phyloP scores from a whole-genome alignment of 805 yeast species.

The Blastobotrys muscicola region DNA sequence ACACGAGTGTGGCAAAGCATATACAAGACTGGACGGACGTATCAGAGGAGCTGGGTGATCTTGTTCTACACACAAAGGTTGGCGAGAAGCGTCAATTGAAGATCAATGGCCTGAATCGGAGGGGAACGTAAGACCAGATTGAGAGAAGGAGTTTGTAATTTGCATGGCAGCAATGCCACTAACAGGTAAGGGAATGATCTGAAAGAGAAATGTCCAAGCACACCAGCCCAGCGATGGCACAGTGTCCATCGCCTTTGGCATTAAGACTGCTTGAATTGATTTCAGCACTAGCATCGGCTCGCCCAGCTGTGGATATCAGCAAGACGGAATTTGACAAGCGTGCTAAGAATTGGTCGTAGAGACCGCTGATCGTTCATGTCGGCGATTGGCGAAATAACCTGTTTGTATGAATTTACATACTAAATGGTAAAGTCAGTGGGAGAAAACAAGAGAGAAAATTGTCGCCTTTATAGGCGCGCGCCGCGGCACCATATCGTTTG shows the following conservation, averaged over 20 bases:
- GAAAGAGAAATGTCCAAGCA: conserved; percentile 1
- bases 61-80: background rate
- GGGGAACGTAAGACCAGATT: too few relatives aligned
- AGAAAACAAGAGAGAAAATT: background rate
- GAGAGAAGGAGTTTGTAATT: too few relatives aligned
- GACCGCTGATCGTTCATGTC: too few relatives aligned
- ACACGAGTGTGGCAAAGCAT: background rate
- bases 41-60: background rate
- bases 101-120: background rate
- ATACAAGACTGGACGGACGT: conserved; percentile 1
- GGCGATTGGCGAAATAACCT: too few relatives aligned
- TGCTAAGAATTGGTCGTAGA: conserved; percentile 11
- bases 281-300: conserved; percentile 25
- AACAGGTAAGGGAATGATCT: background rate
- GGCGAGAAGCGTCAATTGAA: background rate
- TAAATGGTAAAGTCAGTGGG: background rate
- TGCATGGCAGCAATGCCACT: too few relatives aligned
- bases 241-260: conserved; percentile 14
- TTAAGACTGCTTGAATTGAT: conserved; percentile 22
- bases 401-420: too few relatives aligned
- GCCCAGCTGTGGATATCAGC: conserved; percentile 10
- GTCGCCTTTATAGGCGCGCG: conserved; percentile 2
- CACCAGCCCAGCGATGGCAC: conserved; percentile 10
- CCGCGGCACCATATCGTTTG: background rate
- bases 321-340: conserved; percentile 23